These are phyloP conservation scores for Hanseniaspora mollemarum DNA, from an alignment of 805 yeast genomes.

Conservation along the genomic window DNA sequence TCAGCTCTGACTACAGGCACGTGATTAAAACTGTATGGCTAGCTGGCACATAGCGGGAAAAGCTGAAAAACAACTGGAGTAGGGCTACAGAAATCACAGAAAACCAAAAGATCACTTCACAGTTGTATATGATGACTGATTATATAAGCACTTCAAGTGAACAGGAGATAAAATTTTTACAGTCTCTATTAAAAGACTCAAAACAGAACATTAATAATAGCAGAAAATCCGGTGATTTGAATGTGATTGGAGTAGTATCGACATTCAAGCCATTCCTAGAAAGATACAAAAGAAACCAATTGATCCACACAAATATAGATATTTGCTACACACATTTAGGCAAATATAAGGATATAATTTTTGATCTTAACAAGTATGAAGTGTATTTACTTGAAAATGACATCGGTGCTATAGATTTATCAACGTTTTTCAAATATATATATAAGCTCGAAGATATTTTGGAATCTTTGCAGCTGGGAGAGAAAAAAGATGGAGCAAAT, in stretches of 20 bases:
- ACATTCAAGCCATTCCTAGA: slow-evolving; percentile 15
- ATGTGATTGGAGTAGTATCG: neutral
- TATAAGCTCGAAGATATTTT: slow-evolving; percentile 39
- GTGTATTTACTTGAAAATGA: slow-evolving; percentile 7
- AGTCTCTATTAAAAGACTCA: neutral
- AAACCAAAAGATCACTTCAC: neutral
- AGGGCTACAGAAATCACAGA: too few relatives aligned
- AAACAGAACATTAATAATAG: neutral
- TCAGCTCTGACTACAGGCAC: too few relatives aligned
- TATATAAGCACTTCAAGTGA: neutral
- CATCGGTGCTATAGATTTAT: slow-evolving; percentile 18
- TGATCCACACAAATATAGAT: slow-evolving; percentile 8
- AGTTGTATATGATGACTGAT: neutral
- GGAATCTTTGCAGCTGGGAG: slow-evolving; percentile 32
- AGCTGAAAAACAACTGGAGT: too few relatives aligned
- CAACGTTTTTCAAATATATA: slow-evolving; percentile 33
- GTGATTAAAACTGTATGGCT: too few relatives aligned
- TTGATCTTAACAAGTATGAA: slow-evolving; percentile 12
- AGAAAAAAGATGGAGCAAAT: neutral
- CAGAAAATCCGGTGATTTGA: neutral
- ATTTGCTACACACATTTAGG: slow-evolving; percentile 6
- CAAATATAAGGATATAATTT: slow-evolving; percentile 12
- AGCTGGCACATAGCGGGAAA: too few relatives aligned
- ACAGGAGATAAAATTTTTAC: slow-evolving; percentile 3
- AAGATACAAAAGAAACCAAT: slow-evolving; percentile 21